Base-by-base conservation (phyloP, 495 filamentous ascomycete genomes). In the Daldinia concentrica region DNA sequence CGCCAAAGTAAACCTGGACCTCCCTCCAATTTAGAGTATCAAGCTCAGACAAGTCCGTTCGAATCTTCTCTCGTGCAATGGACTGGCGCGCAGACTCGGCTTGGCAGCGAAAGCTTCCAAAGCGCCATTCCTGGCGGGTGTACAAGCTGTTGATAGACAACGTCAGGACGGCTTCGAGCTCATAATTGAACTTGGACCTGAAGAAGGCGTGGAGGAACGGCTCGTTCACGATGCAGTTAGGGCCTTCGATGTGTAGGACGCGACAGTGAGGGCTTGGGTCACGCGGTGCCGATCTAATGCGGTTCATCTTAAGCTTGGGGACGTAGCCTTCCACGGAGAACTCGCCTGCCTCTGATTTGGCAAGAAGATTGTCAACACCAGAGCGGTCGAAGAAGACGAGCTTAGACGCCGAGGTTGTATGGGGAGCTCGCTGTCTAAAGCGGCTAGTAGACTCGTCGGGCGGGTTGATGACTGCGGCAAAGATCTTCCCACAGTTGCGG, bases 101-200 rank as follows among this genome's bases (percentile, higher is more conserved):
- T 74, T 84, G 82, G 69, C 81, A 80, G 8, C 79, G 78, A 27
- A 74, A 83, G 34, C 80, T 82, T 1, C 79, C 82, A 54, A 84
- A 83, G 1, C 78, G 76, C 64, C 78, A 80, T 72, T 83, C 81
- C 56, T 68, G 70, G 27, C 64, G 64, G 1, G 70, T 56, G 39
- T 41, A 32, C 3, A 7, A 3, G 39, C 45, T 52, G 61, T 34
- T 22, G 5, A 71, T 69, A 24, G 74, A 71, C 15, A 83, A 39
- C 7, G 78, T 81, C 17, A 80, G 75, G 1, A 83, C 62, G 8
- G 64, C 68, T 14, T 76, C 81, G 36, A 85, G 77, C 8, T 79
- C 81, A 41, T 69, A 71, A 41, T 77, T 80, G 72, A 84, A 85
- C 68, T 81, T 77, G 1, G 54, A 68, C 58, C 75, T 45, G 32